Conservation (phyloP, 1,139 yeast species). For the Pneumocystis jirovecii region DNA sequence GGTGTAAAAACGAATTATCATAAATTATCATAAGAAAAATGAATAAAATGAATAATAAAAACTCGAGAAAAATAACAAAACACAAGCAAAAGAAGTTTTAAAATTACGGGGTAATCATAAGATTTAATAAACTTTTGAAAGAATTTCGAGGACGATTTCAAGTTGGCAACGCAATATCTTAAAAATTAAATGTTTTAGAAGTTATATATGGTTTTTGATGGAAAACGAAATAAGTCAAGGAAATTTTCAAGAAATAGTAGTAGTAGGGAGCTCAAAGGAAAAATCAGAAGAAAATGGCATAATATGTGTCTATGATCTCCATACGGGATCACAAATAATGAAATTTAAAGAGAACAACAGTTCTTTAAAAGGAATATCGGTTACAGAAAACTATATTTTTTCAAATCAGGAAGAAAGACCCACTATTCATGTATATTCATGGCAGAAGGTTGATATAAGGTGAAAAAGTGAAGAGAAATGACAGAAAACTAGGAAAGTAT, state of each 20-base stretch:
- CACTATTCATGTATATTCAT: constrained; percentile 53
- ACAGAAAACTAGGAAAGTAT: constrained; percentile 39
- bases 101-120: too few relatives aligned
- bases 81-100: too few relatives aligned
- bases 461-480: neutral
- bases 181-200: too few relatives aligned
- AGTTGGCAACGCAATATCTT: too few relatives aligned
- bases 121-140: too few relatives aligned
- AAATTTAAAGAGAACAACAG: constrained; percentile 12
- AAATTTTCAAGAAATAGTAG: neutral
- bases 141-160: neutral
- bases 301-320: constrained; percentile 3
- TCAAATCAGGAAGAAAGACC: constrained; percentile 46
- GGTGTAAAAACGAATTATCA: too few relatives aligned
- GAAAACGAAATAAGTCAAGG: neutral
- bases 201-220: neutral
- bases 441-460: constrained; percentile 33
- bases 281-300: neutral
- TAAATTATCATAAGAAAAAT: too few relatives aligned
- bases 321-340: constrained; percentile 10
- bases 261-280: neutral
- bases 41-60: too few relatives aligned
- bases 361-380: constrained; percentile 2
- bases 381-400: constrained; percentile 6
- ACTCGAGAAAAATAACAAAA: too few relatives aligned